Evolutionary conservation across 2,329 filamentous ascomycete genomes (phyloP).

Genomic region (Botrytis sinoallii): DNA sequence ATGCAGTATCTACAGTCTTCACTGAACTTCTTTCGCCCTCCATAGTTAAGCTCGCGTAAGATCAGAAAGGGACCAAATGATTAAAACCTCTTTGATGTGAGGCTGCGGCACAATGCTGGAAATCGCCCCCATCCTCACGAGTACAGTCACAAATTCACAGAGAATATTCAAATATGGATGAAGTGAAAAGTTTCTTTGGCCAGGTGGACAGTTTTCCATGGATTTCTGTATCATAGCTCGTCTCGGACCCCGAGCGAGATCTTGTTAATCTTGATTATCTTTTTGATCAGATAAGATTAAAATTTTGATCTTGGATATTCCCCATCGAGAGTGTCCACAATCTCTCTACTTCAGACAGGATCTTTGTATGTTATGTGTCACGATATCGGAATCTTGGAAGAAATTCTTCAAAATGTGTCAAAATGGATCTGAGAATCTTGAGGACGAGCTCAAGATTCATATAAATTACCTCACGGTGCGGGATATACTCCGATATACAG

Average conservation of each 20-base stretch:
- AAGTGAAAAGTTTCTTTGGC: not conserved
- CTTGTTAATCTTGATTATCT: constrained; percentile 10
- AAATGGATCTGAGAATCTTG: not conserved
- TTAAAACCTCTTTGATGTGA: not conserved
- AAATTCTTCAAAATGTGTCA: not conserved
- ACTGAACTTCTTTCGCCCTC: not conserved
- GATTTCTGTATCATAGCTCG: not conserved
- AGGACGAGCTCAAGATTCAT: not conserved
- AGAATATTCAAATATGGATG: not conserved
- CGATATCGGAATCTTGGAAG: not conserved
- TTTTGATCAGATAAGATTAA: constrained; percentile 15
- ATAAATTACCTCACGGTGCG: constrained; percentile 1
- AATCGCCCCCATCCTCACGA: not conserved
- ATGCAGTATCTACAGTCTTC: not conserved
- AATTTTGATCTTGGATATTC: not conserved
- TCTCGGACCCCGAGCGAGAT: not conserved
- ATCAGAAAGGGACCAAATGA: not conserved
- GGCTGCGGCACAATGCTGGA: not conserved
- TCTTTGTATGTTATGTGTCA: not conserved
- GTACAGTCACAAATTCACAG: not conserved
- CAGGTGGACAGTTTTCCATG: not conserved
- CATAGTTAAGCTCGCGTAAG: not conserved
- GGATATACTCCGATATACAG: not conserved
- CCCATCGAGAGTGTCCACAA: not conserved
- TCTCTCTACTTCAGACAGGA: not conserved